Conservation (phyloP, 2,329 filamentous ascomycete genomes). For the Aspergillus sp. region DNA sequence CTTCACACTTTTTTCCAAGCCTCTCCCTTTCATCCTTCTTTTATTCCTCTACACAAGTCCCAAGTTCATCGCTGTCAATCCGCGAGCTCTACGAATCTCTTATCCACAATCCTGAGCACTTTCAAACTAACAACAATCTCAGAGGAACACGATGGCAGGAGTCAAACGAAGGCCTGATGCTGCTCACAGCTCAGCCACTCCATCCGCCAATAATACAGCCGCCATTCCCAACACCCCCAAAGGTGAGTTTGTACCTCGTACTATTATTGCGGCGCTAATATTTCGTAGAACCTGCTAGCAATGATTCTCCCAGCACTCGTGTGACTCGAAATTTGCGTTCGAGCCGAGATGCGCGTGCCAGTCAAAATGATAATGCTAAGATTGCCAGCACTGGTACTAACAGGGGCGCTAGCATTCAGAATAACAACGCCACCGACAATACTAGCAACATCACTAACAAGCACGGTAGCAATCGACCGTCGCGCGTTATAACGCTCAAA, state of each 20-base stretch:
- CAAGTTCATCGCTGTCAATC: background rate
- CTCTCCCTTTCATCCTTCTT: background rate
- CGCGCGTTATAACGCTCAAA: conserved; percentile 24
- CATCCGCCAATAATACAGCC: conserved; percentile 16
- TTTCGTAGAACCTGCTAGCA: conserved; percentile 17
- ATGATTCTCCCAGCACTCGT: conserved; percentile 18
- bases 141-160: conserved; percentile 37
- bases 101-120: background rate
- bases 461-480: conserved; percentile 17
- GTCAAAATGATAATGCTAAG: conserved; percentile 17
- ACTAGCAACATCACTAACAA: conserved; percentile 1
- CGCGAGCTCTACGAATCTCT: background rate
- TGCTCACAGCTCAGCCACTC: conserved; percentile 21
- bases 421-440: conserved; percentile 6
- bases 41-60: background rate
- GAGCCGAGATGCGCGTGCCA: conserved; percentile 22
- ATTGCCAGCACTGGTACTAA: conserved; percentile 6
- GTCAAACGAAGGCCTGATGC: conserved; percentile 35
- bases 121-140: conserved; percentile 6
- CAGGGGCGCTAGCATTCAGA: conserved; percentile 11
- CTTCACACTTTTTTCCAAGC: conserved; percentile 2
- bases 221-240: conserved; percentile 19
- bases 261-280: conserved; percentile 8
- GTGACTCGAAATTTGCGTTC: conserved; percentile 25
- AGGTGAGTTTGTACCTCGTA: conserved; percentile 19